phyloP scores from a whole-genome alignment of 495 filamentous ascomycete genomes.

The Bacidia rubella region DNA sequence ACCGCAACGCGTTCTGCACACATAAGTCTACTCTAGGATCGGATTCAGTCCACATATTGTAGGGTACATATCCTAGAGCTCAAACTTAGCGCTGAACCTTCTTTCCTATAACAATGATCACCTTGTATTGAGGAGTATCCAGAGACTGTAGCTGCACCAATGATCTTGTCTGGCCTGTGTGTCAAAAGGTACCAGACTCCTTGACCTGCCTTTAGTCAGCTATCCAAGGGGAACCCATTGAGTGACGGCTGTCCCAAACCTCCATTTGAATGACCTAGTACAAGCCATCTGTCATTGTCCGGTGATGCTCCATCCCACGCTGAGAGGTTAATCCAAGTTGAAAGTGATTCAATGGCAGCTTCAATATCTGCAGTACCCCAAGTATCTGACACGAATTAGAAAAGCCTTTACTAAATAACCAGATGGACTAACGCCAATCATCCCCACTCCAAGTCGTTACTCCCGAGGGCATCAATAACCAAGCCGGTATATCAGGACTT shows the following conservation, averaged over 20 bases:
- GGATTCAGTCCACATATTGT: constrained; percentile 38
- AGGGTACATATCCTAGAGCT: constrained; percentile 43
- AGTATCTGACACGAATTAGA: constrained; percentile 26
- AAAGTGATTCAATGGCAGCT: constrained; percentile 36
- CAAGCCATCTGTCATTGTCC: constrained; percentile 36
- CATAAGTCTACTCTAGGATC: constrained; percentile 34
- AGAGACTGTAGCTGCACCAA: constrained; percentile 43
- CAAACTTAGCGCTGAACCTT: not conserved
- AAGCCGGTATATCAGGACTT: constrained; percentile 39
- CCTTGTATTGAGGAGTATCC: constrained; percentile 48
- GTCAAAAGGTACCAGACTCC: constrained; percentile 45
- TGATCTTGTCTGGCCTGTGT: constrained; percentile 42
- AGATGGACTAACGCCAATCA: constrained; percentile 41
- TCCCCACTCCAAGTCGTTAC: constrained; percentile 49
- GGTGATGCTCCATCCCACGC: constrained; percentile 35
- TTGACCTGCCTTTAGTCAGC: constrained; percentile 28
- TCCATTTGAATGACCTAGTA: constrained; percentile 46
- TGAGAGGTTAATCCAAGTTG: constrained; percentile 34
- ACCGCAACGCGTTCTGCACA: constrained; percentile 32
- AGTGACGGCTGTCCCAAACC: constrained; percentile 17
- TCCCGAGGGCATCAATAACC: constrained; percentile 45
- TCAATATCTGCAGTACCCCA: constrained; percentile 47
- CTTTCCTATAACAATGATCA: constrained; percentile 13
- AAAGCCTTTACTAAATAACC: constrained; percentile 7
- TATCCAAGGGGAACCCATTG: not conserved